phyloP scores from a whole-genome alignment of 2,329 filamentous ascomycete species.

The Neospermospora avenae region DNA sequence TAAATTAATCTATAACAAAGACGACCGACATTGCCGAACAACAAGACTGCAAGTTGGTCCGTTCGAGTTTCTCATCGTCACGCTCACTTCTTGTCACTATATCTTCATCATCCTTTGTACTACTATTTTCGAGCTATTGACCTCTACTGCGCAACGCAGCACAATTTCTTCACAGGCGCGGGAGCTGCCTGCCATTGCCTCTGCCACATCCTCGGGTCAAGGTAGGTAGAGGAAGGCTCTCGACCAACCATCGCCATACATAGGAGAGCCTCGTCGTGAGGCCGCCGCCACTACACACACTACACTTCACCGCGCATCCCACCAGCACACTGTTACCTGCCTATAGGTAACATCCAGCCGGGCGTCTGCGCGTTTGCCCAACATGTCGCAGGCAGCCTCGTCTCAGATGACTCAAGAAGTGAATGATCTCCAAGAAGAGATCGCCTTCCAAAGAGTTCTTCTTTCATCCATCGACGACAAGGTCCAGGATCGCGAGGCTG shows the following conservation, averaged over 20 bases:
- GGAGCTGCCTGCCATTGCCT: neutral
- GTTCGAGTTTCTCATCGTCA: too few species aligned
- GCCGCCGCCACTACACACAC: too few species aligned
- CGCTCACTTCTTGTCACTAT: neutral
- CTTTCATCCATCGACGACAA: constrained; percentile 41
- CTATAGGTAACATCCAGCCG: neutral
- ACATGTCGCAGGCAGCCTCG: constrained; percentile 17
- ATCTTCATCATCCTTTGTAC: neutral
- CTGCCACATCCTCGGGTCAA: neutral
- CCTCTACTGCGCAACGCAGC: neutral
- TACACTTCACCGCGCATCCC: neutral
- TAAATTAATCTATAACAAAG: neutral
- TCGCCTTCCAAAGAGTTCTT: constrained; percentile 43
- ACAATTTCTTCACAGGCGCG: neutral
- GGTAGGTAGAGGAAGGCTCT: too few species aligned
- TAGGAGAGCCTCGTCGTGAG: neutral
- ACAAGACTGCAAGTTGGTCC: neutral
- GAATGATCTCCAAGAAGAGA: constrained; percentile 37
- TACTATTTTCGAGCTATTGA: neutral
- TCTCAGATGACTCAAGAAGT: constrained; percentile 12
- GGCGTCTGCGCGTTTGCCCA: constrained; percentile 14
- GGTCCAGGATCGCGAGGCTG: constrained; percentile 28
- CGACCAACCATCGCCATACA: too few species aligned
- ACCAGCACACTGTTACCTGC: neutral
- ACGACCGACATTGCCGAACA: neutral